phyloP scores from a whole-genome alignment of 306 rosid species.

The Castanea crenata region DNA sequence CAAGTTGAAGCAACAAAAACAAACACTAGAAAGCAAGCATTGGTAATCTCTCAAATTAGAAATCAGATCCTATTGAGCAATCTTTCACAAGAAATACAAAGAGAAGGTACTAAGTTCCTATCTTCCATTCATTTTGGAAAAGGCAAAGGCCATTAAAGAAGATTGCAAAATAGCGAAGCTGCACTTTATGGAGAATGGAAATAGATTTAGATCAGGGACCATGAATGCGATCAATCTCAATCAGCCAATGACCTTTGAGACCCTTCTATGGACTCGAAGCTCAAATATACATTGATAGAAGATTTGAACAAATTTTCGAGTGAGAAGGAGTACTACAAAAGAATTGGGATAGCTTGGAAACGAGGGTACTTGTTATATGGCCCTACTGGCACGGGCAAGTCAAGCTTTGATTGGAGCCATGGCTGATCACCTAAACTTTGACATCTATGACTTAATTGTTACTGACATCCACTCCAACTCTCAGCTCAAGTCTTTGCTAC shows the following conservation, averaged over 20 bases:
- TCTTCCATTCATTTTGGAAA: no score
- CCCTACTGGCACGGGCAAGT: conserved; percentile 41
- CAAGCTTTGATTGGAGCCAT: conserved; percentile 43
- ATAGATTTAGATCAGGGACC: no score
- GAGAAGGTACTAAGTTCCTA: no score
- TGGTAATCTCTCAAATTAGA: no score
- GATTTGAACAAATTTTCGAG: conserved; percentile 29
- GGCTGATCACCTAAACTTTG: conserved; percentile 36
- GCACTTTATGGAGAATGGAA: no score
- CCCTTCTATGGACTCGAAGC: conserved; percentile 23
- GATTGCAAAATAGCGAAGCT: no score
- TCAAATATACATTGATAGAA: conserved; percentile 28
- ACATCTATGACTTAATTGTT: conserved; percentile 34
- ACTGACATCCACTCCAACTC: not conserved
- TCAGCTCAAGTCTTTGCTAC: conserved; percentile 16
- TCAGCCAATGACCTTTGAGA: conserved; percentile 25
- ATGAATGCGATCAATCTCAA: conserved; percentile 4
- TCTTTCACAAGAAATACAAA: no score
- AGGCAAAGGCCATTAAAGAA: no score
- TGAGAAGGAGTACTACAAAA: conserved; percentile 18
- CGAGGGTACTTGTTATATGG: conserved; percentile 35
- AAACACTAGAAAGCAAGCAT: no score
- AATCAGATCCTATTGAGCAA: no score
- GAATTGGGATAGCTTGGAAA: conserved; percentile 41
- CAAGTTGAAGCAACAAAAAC: no score